Conservation (phyloP, 2,329 filamentous ascomycete genomes). For the Aspergillus phoenicis region DNA sequence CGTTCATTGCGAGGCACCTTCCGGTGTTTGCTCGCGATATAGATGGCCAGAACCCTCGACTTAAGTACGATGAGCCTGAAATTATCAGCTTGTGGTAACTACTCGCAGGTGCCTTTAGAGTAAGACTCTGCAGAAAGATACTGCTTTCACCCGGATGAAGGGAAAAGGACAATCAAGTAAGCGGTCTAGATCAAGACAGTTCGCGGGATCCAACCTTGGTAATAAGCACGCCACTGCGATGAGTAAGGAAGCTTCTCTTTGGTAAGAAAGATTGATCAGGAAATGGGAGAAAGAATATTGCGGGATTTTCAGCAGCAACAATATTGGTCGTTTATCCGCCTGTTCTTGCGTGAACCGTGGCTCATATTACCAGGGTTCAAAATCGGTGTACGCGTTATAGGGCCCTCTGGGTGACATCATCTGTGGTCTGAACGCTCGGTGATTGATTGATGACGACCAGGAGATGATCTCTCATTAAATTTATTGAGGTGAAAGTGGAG, state of each 20-base stretch:
- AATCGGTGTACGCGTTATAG: neutral
- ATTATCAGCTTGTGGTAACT: neutral
- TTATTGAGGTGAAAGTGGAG: neutral
- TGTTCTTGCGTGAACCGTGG: neutral
- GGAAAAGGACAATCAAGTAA: constrained; percentile 22
- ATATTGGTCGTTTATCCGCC: neutral
- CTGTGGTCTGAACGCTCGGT: neutral
- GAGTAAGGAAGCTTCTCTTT: constrained; percentile 1
- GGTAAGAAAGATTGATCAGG: neutral
- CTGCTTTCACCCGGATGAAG: constrained; percentile 42
- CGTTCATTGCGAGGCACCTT: no score
- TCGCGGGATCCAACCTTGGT: neutral
- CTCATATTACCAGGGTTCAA: constrained; percentile 14
- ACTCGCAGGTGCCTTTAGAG: constrained; percentile 21
- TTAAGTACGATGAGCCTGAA: neutral
- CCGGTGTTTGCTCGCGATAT: no score
- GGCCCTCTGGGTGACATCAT: constrained; percentile 15
- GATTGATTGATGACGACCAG: neutral
- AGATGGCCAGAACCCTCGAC: no score
- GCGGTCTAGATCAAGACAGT: neutral
- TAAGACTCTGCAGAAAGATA: constrained; percentile 39
- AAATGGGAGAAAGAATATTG: neutral
- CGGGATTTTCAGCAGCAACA: constrained; percentile 2
- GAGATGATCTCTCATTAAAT: neutral
- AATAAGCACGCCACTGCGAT: neutral